phyloP scores from a whole-genome alignment of 257 asterid genomes.

The Rhazya stricta region DNA sequence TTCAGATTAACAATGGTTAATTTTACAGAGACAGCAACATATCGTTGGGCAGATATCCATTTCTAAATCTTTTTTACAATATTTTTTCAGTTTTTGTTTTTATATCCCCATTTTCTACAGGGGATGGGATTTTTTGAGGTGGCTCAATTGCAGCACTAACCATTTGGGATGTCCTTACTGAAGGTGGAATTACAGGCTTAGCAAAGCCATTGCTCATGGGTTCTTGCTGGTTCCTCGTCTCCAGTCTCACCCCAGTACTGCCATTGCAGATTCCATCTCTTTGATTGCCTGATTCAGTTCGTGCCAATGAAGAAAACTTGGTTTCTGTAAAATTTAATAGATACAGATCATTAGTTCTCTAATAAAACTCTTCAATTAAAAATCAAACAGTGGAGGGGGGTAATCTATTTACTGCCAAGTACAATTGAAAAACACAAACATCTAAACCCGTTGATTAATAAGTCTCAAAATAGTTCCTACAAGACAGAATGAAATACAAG shows the following conservation, averaged over 20 bases:
- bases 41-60: slow-evolving; percentile 23
- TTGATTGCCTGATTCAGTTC: slow-evolving; percentile 39
- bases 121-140: slow-evolving; percentile 28
- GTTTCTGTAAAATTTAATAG: slow-evolving; percentile 43
- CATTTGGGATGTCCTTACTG: slow-evolving; percentile 30
- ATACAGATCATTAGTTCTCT: slow-evolving; percentile 18
- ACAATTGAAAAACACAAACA: neutral
- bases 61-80: slow-evolving; percentile 35
- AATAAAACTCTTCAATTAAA: neutral
- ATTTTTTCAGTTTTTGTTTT: slow-evolving; percentile 33
- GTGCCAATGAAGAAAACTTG: slow-evolving; percentile 55
- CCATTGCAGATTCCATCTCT: slow-evolving; percentile 35
- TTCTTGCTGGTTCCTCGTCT: slow-evolving; percentile 38
- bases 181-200: slow-evolving; percentile 25
- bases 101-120: slow-evolving; percentile 54
- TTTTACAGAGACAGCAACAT: slow-evolving; percentile 39
- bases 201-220: slow-evolving; percentile 50
- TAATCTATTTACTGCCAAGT: neutral
- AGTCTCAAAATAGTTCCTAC: neutral
- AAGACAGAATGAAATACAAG: neutral
- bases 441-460: neutral
- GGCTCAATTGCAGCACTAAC: slow-evolving; percentile 28
- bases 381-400: neutral
- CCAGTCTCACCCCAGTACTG: slow-evolving; percentile 32
- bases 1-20: slow-evolving; percentile 30